A percentile compares a stretch with the other conserved stretches of the same genome.
phyloP scores from a whole-genome alignment of 2,329 filamentous ascomycete genomes.

The Fonsecaea nubica region DNA sequence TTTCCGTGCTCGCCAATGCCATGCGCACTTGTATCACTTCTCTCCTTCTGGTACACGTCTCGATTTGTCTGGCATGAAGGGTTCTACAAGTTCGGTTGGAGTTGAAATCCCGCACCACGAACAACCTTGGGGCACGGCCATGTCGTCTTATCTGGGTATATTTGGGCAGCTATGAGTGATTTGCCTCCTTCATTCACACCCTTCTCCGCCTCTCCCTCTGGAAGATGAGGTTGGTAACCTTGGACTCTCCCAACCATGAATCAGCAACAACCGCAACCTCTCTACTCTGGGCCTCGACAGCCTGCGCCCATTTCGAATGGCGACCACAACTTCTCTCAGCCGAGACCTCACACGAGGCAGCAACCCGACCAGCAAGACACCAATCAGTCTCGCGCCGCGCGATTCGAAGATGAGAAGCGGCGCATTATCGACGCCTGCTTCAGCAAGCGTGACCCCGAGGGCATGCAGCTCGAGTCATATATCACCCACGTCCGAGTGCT shows the following conservation, averaged over 20 bases:
- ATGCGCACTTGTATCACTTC: not conserved
- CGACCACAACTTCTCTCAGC: slow-evolving; percentile 22
- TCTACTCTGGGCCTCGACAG: slow-evolving; percentile 30
- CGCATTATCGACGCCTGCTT: slow-evolving; percentile 96
- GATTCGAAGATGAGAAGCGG: slow-evolving; percentile 95
- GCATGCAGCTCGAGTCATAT: slow-evolving; percentile 87
- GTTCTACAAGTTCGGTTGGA: slow-evolving; percentile 1
- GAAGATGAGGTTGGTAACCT: slow-evolving; percentile 31
- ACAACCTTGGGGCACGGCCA: not conserved
- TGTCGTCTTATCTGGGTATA: not conserved
- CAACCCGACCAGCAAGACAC: slow-evolving; percentile 22
- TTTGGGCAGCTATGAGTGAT: slow-evolving; percentile 14
- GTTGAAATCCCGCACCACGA: slow-evolving; percentile 3
- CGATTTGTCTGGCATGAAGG: not conserved
- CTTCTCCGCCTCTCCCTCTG: slow-evolving; percentile 10
- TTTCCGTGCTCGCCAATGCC: slow-evolving; percentile 3
- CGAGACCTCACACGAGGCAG: slow-evolving; percentile 19
- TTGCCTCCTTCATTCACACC: not conserved
- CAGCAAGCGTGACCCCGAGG: slow-evolving; percentile 84
- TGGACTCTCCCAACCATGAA: slow-evolving; percentile 27
- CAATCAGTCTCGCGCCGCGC: slow-evolving; percentile 67
- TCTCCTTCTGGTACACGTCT: slow-evolving; percentile 4
- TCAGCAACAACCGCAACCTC: slow-evolving; percentile 31
- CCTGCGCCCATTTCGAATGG: slow-evolving; percentile 25
- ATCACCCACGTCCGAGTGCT: slow-evolving; percentile 94